Evolutionary conservation across 2,329 filamentous ascomycete species (phyloP), one percentile per base, ranked within the genome.

Genomic region (Ophiosphaerella korrae): DNA sequence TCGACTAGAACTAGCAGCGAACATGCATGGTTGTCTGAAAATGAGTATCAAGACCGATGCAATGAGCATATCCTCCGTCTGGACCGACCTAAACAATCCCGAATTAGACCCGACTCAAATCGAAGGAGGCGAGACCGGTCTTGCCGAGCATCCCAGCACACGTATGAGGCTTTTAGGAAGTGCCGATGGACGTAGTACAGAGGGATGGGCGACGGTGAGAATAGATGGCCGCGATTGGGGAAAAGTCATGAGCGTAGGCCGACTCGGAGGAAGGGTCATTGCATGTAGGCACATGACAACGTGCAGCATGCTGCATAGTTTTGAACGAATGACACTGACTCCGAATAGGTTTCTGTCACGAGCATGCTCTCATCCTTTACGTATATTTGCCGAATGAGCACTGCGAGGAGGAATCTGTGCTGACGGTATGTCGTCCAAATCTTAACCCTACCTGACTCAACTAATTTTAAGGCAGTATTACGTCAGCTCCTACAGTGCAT

Each of bases 161-260:
- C 82, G 80, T 52, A 93, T 95, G 80, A 86, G 85, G 61, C 83
- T 75, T 44, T 62, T 84, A 1, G 80, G 80, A 5, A 77, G 75
- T 37, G 76, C 80, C 0, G 77, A 81, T 52, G 81, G 86, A 45
- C 86, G 84, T 16, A 90, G 89, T 12, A 89, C 92, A 12, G 86
- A 91, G 54, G 86, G 85, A 39, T 97, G 93, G 91, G 90, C 92
- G 1, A 91, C 85, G 21, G 93, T 97, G 32, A 82, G 90, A 45
- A 92, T 97, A 21, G 94, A 97, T 75, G 94, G 92, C 31, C 88
- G 86, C 71, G 94, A 99, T 71, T 97, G 94, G 93, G 91, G 91
- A 29, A 86, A 85, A 60, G 93, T 97, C n/a, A 80, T 99, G 60
- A 95, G 91, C 72, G 92, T 97, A 11, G 93, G 93, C 1, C 82